phyloP scores from a whole-genome alignment of 768 basidiomycete species.

The Pleurotus eryngii region DNA sequence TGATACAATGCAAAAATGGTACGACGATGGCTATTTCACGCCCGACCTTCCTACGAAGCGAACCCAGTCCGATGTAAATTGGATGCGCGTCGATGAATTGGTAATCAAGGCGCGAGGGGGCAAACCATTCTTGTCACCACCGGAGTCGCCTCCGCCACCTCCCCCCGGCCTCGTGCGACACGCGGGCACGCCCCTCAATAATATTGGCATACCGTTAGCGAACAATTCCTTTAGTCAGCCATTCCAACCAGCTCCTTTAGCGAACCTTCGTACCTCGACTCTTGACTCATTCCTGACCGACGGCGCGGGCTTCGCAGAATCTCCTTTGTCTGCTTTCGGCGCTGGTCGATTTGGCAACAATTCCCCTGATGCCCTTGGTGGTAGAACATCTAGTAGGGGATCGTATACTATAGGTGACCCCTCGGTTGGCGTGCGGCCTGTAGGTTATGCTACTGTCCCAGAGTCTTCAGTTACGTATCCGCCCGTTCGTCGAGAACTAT shows the following conservation, averaged over 20 bases:
- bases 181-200: slow-evolving; percentile 47
- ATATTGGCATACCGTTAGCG: slow-evolving; percentile 25
- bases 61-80: slow-evolving; percentile 62
- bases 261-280: slow-evolving; percentile 57
- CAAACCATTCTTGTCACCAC: slow-evolving; percentile 63
- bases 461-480: slow-evolving; percentile 26
- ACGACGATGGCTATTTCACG: slow-evolving; percentile 84
- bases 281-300: slow-evolving; percentile 57
- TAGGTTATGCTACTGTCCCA: slow-evolving; percentile 17
- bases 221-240: slow-evolving; percentile 44
- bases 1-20: slow-evolving; percentile 93
- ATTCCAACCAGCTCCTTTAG: slow-evolving; percentile 66
- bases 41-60: slow-evolving; percentile 83
- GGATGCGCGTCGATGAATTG: slow-evolving; percentile 63
- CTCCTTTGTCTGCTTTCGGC: slow-evolving; percentile 71
- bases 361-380: slow-evolving; percentile 66
- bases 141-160: slow-evolving; percentile 45
- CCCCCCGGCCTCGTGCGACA: slow-evolving; percentile 48
- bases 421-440: slow-evolving; percentile 28
- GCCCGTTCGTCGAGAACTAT: slow-evolving; percentile 30
- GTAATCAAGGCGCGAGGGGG: slow-evolving; percentile 46
- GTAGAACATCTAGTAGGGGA: slow-evolving; percentile 34
- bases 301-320: slow-evolving; percentile 59
- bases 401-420: slow-evolving; percentile 35
- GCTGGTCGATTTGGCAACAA: slow-evolving; percentile 58